Evolutionary conservation across 768 basidiomycete species (phyloP), one percentile per base, ranked within the genome.

Genomic region (Naganishia onofrii): DNA sequence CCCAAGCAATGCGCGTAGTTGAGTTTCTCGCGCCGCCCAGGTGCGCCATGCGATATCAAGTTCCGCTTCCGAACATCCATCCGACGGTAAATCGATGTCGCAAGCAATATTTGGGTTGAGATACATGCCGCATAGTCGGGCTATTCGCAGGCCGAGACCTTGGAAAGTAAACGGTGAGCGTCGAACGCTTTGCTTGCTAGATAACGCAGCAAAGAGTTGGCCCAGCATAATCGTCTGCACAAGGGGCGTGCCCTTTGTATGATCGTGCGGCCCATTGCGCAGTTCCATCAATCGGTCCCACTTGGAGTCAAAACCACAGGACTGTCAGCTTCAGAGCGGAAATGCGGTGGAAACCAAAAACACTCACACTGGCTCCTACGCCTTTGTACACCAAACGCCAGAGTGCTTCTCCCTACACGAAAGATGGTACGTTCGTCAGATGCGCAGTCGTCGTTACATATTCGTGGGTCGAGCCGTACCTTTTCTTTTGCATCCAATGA

Each of bases 311-410:
- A 17, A 32, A 10, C 12, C 32, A 12, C 31, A 44, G 42, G 9
- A 3, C 10, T 19, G 36, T 42, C 21, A 46, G 36, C 19, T 26
- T 36, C 21, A 9, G 31, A 54, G 9, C 13, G 31, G n/a, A 7
- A 10, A 2, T 12, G 48, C 48, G 12, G 19, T 5, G 57, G 13
- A 56, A 38, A 46, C 4, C 13, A 48, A 3, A 7, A 9, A 19
- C 17, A 66, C 70, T 57, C 55, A 70, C 70, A 38, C 66, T 67
- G 3, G 55, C 54, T 9, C 48, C 56, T 17, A 67, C 56, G 38
- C 70, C 66, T 23, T 71, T 67, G 48, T 71, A 71, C 3, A 71
- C 70, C 19, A 71, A 46, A 21, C 66, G 42, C 70, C 70, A 71
- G 13, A 71, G 29, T 15, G 66, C 65, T 36, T 71, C 70, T 3